Evolutionary conservation across 2,329 filamentous ascomycete genomes (phyloP).

Genomic region (Cryphonectria nitschkei): DNA sequence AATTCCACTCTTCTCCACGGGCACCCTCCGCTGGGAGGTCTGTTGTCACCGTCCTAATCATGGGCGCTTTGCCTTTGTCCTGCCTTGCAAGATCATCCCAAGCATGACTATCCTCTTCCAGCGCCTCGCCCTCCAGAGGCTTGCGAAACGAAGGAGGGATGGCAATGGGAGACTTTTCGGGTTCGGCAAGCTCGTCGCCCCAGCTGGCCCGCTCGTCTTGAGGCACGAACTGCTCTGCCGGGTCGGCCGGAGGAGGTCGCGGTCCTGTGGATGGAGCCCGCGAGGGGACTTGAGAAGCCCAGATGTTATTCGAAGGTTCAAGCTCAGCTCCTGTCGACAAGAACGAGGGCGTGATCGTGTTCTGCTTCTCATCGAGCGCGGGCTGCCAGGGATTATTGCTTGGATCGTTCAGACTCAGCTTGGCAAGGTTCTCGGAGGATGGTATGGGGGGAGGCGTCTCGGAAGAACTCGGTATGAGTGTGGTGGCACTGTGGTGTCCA

Average conservation of each 20-base stretch:
- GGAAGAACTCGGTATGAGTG: conserved; percentile 24
- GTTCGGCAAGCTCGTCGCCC: conserved; percentile 37
- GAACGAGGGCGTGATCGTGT: conserved; percentile 35
- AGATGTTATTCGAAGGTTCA: conserved; percentile 40
- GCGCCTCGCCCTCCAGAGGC: conserved; percentile 39
- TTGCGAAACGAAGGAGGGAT: conserved; percentile 25
- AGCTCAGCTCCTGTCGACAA: conserved; percentile 36
- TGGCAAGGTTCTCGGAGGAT: conserved; percentile 45
- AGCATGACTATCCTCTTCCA: conserved; percentile 47
- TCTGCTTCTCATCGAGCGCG: conserved; percentile 37
- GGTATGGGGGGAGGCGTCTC: conserved; percentile 32
- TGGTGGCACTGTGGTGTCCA: conserved; percentile 12
- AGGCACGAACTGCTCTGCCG: conserved; percentile 42
- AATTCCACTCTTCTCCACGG: conserved; percentile 51
- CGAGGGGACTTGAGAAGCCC: conserved; percentile 40
- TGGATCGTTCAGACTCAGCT: conserved; percentile 47
- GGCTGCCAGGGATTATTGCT: conserved; percentile 52
- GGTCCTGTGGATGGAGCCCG: conserved; percentile 38
- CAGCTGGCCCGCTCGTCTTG: conserved; percentile 47
- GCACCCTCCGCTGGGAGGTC: conserved; percentile 17
- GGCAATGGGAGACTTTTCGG: conserved; percentile 20
- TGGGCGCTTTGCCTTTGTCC: conserved; percentile 48
- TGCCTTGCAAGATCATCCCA: conserved; percentile 53
- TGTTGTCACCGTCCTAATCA: conserved; percentile 31
- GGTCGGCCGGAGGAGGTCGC: conserved; percentile 35